A percentile compares a stretch with the other conserved stretches of the same genome.
Evolutionary conservation across 148 eudicot genomes (phyloP).

Genomic region (Rhododendron molle): DNA sequence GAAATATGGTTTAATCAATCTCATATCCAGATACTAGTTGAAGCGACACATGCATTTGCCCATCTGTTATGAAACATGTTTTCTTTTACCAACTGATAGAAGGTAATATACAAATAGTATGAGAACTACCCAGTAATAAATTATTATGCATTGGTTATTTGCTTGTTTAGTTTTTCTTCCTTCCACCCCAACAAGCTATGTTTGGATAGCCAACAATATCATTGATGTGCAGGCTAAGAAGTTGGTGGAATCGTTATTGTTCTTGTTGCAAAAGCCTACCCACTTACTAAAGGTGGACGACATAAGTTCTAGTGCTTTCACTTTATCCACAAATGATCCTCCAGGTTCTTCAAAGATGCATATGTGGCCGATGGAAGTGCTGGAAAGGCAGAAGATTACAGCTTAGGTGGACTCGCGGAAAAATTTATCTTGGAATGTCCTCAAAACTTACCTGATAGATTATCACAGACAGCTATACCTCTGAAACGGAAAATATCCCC

Average conservation of each 20-base stretch:
- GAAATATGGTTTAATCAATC: neutral
- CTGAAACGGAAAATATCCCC: slow-evolving; percentile 68
- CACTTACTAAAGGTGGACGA: slow-evolving; percentile 34
- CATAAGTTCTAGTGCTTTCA: slow-evolving; percentile 24
- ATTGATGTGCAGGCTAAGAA: slow-evolving; percentile 51
- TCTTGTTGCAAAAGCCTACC: slow-evolving; percentile 47
- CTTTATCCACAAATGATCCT: slow-evolving; percentile 26
- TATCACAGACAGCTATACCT: slow-evolving; percentile 59
- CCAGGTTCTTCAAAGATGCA: slow-evolving; percentile 50
- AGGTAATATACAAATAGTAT: neutral
- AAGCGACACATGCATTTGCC: neutral
- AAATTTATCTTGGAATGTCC: slow-evolving; percentile 90
- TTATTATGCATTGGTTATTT: neutral
- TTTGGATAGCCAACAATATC: neutral
- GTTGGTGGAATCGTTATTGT: slow-evolving; percentile 44
- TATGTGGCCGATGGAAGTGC: slow-evolving; percentile 48
- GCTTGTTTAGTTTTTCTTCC: neutral
- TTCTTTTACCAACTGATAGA: neutral
- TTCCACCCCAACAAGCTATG: slow-evolving; percentile 7
- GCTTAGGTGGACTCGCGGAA: slow-evolving; percentile 46
- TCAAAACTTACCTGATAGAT: slow-evolving; percentile 71
- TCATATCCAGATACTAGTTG: neutral
- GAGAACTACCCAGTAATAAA: neutral
- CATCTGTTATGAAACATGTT: neutral
- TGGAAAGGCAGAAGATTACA: slow-evolving; percentile 52